Percentiles rank a stretch among this genome's conserved stretches.
Conservation (phyloP, 2,329 filamentous ascomycete genomes). For the Kalmusia sp. region DNA sequence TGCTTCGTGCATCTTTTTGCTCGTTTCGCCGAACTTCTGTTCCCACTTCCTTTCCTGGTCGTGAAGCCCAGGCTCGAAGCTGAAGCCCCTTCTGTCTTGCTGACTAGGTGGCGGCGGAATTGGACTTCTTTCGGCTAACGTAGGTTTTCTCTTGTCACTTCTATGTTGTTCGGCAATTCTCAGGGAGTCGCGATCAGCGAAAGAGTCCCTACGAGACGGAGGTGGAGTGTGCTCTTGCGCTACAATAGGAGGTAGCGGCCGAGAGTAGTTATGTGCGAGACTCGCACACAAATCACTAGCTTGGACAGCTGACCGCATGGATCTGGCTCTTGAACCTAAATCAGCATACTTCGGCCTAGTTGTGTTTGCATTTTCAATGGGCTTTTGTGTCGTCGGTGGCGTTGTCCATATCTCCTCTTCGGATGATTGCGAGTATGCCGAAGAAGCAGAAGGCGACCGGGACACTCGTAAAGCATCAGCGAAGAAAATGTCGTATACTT, state of each 20-base stretch:
- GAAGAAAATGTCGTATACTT: slow-evolving; percentile 10
- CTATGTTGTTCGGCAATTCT: background rate
- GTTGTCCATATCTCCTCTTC: slow-evolving; percentile 25
- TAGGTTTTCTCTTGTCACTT: background rate
- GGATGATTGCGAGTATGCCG: slow-evolving; percentile 6
- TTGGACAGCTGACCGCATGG: background rate
- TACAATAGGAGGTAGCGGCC: background rate
- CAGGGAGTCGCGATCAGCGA: background rate
- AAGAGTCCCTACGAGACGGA: background rate
- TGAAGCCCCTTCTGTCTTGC: slow-evolving; percentile 2
- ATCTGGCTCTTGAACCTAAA: background rate
- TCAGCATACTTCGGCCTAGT: background rate
- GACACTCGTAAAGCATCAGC: slow-evolving; percentile 8
- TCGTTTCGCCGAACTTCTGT: background rate
- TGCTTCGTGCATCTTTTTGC: background rate
- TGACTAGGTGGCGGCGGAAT: slow-evolving; percentile 8
- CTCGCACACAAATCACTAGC: background rate
- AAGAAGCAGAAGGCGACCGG: slow-evolving; percentile 8
- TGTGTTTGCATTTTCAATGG: background rate
- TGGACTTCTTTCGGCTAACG: slow-evolving; percentile 1
- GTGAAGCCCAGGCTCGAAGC: slow-evolving; percentile 7
- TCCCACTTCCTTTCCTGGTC: slow-evolving; percentile 6
- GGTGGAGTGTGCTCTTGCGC: background rate
- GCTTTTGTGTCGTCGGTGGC: slow-evolving; percentile 15
- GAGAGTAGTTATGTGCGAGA: background rate